Percentiles rank a stretch among this genome's conserved stretches.
Conservation (phyloP, 805 yeast species). For the Torulaspora maleeae region DNA sequence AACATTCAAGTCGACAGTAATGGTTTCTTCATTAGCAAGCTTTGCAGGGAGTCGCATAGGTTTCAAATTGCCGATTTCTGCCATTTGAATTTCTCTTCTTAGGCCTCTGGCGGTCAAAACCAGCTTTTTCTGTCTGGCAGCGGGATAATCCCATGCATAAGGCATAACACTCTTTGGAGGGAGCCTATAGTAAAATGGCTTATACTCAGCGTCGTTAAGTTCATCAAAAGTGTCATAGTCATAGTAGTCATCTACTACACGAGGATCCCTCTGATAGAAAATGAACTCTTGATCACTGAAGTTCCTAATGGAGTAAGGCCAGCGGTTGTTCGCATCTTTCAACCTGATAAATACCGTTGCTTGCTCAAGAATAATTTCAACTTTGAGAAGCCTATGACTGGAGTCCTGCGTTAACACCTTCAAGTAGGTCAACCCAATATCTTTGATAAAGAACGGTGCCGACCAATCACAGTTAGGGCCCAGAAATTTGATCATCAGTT, state of each 20-base stretch:
- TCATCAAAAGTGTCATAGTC: slow-evolving; percentile 58
- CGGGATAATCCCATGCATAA: slow-evolving; percentile 96
- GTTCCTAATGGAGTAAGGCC: slow-evolving; percentile 94
- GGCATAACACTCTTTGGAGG: slow-evolving; percentile 96
- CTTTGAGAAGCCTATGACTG: slow-evolving; percentile 65
- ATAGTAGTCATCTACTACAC: slow-evolving; percentile 32
- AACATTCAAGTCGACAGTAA: slow-evolving; percentile 80
- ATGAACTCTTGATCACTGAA: slow-evolving; percentile 83
- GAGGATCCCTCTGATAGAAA: slow-evolving; percentile 82
- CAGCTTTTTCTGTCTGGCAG: slow-evolving; percentile 78
- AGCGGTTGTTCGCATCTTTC: slow-evolving; percentile 63
- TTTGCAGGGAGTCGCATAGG: slow-evolving; percentile 73
- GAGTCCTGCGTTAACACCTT: slow-evolving; percentile 60
- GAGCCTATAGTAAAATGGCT: slow-evolving; percentile 72
- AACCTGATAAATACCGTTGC: slow-evolving; percentile 77
- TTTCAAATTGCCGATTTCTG: slow-evolving; percentile 86
- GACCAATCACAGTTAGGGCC: slow-evolving; percentile 69
- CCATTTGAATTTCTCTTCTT: slow-evolving; percentile 75
- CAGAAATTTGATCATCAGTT: slow-evolving; percentile 53
- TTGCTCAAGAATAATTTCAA: slow-evolving; percentile 71
- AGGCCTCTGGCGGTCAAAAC: slow-evolving; percentile 66
- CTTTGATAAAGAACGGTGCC: slow-evolving; percentile 78
- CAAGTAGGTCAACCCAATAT: slow-evolving; percentile 75
- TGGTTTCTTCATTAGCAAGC: slow-evolving; percentile 35
- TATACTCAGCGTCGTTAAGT: slow-evolving; percentile 51